These are phyloP conservation scores for Cystobasidium tubakii DNA, from an alignment of 768 basidiomycete species.

Conservation along the genomic window DNA sequence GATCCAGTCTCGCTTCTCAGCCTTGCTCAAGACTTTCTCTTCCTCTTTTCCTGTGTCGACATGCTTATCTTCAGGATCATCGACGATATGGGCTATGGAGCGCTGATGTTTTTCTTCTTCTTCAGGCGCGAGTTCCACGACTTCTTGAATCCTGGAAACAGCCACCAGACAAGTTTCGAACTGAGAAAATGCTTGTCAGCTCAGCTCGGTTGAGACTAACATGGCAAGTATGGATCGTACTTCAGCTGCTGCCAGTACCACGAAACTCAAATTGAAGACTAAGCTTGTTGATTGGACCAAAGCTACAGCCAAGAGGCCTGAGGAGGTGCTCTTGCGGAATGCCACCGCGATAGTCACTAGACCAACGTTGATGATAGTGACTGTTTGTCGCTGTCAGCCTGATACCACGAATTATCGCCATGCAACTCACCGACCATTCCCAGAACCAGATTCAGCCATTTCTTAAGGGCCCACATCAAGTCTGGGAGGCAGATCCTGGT, in stretches of 20 bases:
- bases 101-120: neutral
- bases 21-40: neutral
- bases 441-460: conserved; percentile 33
- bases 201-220: neutral
- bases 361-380: conserved; percentile 32
- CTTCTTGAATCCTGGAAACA: conserved; percentile 24
- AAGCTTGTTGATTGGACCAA: conserved; percentile 29
- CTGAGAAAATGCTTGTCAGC: neutral
- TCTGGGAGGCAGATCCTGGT: conserved; percentile 5
- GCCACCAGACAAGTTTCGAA: conserved; percentile 33
- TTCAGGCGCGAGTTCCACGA: conserved; percentile 13
- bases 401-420: neutral
- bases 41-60: neutral
- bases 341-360: conserved; percentile 22
- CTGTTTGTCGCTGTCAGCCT: neutral
- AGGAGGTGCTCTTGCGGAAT: neutral
- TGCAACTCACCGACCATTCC: neutral
- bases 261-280: conserved; percentile 18
- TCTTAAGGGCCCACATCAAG: conserved; percentile 26
- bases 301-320: conserved; percentile 31
- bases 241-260: conserved; percentile 20
- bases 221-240: neutral
- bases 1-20: conserved; percentile 7
- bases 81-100: neutral
- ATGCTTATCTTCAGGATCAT: neutral